phyloP scores from a whole-genome alignment of 2,329 filamentous ascomycete species.

The Trichoderma lentiforme region DNA sequence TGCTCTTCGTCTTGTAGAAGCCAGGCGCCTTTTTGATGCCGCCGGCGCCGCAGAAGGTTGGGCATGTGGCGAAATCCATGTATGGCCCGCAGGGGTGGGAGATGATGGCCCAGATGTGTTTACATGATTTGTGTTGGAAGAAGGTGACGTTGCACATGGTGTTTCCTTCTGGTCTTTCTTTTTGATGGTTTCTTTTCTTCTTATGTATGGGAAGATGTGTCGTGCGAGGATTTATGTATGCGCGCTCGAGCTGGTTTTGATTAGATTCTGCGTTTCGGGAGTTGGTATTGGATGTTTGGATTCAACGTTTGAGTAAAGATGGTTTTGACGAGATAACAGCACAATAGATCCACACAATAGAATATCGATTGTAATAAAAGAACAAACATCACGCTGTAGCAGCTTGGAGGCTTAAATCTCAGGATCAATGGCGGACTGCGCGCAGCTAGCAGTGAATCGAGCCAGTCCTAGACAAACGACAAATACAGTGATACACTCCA shows the following conservation, averaged over 20 bases:
- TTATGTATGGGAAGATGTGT: not conserved
- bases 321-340: not conserved
- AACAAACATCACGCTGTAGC: not conserved
- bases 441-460: slow-evolving; percentile 6
- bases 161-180: not conserved
- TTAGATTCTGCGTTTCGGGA: not conserved
- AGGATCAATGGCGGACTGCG: not conserved
- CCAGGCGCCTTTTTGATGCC: slow-evolving; percentile 35
- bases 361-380: not conserved
- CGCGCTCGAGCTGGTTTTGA: not conserved
- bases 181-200: not conserved
- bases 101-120: slow-evolving; percentile 52
- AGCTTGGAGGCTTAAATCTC: not conserved
- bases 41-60: slow-evolving; percentile 40
- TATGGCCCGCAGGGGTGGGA: slow-evolving; percentile 45
- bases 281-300: not conserved
- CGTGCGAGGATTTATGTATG: not conserved
- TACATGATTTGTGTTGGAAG: slow-evolving; percentile 48
- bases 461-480: not conserved
- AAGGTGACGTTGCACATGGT: slow-evolving; percentile 46
- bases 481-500: not conserved
- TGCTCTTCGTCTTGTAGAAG: slow-evolving; percentile 35
- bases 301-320: not conserved
- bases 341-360: not conserved
- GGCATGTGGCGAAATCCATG: slow-evolving; percentile 50